Evolutionary conservation across 139 green algal species (phyloP).

Genomic region (Volvox africanus): DNA sequence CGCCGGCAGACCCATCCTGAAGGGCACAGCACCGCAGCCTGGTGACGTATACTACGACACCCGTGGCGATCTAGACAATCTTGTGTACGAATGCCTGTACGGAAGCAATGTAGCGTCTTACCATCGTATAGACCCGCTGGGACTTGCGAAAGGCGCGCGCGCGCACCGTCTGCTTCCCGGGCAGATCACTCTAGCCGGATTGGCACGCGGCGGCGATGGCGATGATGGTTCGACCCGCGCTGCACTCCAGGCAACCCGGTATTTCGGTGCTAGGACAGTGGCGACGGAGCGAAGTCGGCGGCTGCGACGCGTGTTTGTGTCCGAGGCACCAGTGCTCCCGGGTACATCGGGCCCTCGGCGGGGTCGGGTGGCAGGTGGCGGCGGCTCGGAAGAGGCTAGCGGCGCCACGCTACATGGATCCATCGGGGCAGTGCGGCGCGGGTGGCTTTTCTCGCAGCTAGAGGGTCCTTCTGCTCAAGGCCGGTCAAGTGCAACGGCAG

Average conservation of each 20-base stretch:
- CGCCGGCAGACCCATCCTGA: background rate
- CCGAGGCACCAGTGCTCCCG: background rate
- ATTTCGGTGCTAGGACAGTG: background rate
- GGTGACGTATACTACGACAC: conserved; percentile 57
- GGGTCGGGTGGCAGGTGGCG: background rate
- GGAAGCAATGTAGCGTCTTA: conserved; percentile 70
- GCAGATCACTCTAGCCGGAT: background rate
- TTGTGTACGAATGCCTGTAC: conserved; percentile 77
- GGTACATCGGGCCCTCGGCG: background rate
- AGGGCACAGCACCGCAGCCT: background rate
- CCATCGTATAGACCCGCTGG: conserved; percentile 62
- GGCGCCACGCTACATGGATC: background rate
- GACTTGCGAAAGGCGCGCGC: conserved; percentile 50
- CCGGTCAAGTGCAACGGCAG: no score
- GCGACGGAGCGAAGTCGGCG: conserved; percentile 29
- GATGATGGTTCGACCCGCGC: background rate
- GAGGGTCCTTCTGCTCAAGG: background rate
- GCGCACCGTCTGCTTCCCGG: conserved; percentile 11
- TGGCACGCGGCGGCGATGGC: background rate
- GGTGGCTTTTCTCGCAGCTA: conserved; percentile 5
- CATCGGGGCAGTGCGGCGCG: background rate
- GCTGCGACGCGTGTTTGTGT: background rate
- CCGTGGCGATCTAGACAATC: conserved; percentile 72
- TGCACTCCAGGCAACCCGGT: background rate
- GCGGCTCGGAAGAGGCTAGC: background rate